Conservation (phyloP, 2,329 filamentous ascomycete genomes). For the Botryotinia narcissicola region DNA sequence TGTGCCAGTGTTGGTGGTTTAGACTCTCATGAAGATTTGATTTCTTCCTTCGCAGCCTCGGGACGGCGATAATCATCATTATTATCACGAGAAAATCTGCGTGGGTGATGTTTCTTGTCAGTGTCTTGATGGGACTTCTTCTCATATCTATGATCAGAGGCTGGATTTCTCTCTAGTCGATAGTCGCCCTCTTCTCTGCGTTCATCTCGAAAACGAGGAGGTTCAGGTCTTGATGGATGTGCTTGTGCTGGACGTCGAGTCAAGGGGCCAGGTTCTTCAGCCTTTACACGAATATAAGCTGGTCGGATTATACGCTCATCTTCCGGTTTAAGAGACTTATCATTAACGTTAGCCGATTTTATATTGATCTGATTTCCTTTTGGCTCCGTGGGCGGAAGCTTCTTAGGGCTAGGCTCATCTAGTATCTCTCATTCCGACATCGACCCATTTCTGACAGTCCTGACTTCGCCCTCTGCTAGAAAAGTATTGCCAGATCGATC, state of each 20-base stretch:
- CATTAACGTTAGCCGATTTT: constrained; percentile 24
- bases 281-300: constrained; percentile 22
- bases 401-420: constrained; percentile 32
- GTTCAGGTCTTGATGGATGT: constrained; percentile 1
- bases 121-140: constrained; percentile 23
- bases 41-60: constrained; percentile 26
- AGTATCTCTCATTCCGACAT: constrained; percentile 38
- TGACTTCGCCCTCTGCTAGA: constrained; percentile 22
- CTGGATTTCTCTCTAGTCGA: constrained; percentile 24
- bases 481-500: constrained; percentile 20
- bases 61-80: constrained; percentile 23
- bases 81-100: constrained; percentile 28
- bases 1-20: constrained; percentile 30
- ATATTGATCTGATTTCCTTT: constrained; percentile 25
- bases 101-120: constrained; percentile 26
- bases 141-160: constrained; percentile 27
- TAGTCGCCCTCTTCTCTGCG: constrained; percentile 27
- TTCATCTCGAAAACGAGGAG: constrained; percentile 27
- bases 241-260: constrained; percentile 25
- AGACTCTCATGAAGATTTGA: constrained; percentile 22
- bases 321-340: constrained; percentile 24
- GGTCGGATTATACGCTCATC: constrained; percentile 22
- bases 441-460: constrained; percentile 29
- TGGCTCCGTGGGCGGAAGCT: constrained; percentile 24
- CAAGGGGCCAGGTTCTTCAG: constrained; percentile 21